Evolutionary conservation across 345 rosid species (phyloP).

Genomic region (Pistacia integerrima): DNA sequence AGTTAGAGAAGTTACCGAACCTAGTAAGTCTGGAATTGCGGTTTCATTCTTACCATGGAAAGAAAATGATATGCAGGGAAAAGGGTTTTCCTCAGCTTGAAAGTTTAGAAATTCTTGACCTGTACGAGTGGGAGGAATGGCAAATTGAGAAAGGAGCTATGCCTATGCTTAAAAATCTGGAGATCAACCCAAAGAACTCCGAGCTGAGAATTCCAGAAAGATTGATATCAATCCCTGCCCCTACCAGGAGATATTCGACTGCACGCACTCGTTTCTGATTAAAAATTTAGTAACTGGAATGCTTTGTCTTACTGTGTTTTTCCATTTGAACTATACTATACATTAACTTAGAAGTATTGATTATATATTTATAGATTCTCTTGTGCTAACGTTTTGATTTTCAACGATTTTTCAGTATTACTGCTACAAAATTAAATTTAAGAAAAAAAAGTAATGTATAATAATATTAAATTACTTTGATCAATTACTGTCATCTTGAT

Average conservation of each 20-base stretch:
- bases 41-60: background rate
- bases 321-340: too few relatives aligned
- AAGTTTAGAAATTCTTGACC: background rate
- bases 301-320: too few relatives aligned
- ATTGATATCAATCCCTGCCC: background rate
- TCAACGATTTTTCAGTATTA: too few relatives aligned
- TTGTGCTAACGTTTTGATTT: too few relatives aligned
- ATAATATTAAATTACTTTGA: too few relatives aligned
- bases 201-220: background rate
- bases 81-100: background rate
- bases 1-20: conserved; percentile 1
- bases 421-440: too few relatives aligned
- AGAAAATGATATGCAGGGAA: background rate
- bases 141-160: background rate
- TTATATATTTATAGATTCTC: too few relatives aligned
- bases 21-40: background rate
- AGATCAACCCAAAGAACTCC: background rate
- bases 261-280: background rate
- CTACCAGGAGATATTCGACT: background rate
- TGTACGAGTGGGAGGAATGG: background rate
- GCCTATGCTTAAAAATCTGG: background rate
- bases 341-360: too few relatives aligned
- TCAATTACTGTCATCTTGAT: too few relatives aligned
- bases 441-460: too few relatives aligned
- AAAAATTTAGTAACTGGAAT: too few relatives aligned